These are phyloP conservation scores for Cladosporium austrohemisphaericum DNA, from an alignment of 2,329 filamentous ascomycete species.

Conservation along the genomic window DNA sequence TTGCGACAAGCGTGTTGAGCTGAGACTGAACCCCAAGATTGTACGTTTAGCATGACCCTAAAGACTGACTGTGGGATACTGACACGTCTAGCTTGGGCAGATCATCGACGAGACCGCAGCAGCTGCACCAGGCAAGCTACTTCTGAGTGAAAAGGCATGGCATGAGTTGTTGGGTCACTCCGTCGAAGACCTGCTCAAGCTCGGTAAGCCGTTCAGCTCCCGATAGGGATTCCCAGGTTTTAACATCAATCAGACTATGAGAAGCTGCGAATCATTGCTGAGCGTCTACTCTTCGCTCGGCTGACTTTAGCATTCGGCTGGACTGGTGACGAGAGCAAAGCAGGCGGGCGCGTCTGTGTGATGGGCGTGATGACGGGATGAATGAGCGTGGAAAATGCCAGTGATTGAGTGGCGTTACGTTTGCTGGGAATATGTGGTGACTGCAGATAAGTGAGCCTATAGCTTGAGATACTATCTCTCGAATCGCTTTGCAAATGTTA, in stretches of 20 bases:
- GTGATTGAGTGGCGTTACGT: too few relatives aligned
- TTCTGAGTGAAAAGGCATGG: slow-evolving; percentile 55
- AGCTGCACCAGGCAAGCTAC: slow-evolving; percentile 49
- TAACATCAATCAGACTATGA: slow-evolving; percentile 25
- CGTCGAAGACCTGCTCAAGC: slow-evolving; percentile 41
- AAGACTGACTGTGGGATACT: background rate
- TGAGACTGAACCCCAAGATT: slow-evolving; percentile 43
- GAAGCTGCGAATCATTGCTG: slow-evolving; percentile 49
- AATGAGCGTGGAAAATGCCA: too few relatives aligned
- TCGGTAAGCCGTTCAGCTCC: slow-evolving; percentile 17
- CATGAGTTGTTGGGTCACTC: slow-evolving; percentile 45
- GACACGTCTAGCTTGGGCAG: slow-evolving; percentile 35
- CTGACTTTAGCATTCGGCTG: slow-evolving; percentile 56
- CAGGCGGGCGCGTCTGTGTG: slow-evolving; percentile 33
- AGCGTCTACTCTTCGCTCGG: slow-evolving; percentile 50
- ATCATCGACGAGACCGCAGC: slow-evolving; percentile 55
- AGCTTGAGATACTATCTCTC: too few relatives aligned
- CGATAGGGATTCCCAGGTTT: background rate
- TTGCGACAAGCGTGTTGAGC: slow-evolving; percentile 35
- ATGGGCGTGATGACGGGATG: slow-evolving; percentile 34
- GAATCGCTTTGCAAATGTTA: too few relatives aligned
- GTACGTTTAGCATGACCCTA: slow-evolving; percentile 22
- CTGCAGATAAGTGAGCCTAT: background rate
- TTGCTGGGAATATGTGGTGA: background rate
- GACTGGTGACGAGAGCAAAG: slow-evolving; percentile 35